Base-by-base conservation (phyloP, 2,329 filamentous ascomycete species). In the Pseudogymnoascus sp. region DNA sequence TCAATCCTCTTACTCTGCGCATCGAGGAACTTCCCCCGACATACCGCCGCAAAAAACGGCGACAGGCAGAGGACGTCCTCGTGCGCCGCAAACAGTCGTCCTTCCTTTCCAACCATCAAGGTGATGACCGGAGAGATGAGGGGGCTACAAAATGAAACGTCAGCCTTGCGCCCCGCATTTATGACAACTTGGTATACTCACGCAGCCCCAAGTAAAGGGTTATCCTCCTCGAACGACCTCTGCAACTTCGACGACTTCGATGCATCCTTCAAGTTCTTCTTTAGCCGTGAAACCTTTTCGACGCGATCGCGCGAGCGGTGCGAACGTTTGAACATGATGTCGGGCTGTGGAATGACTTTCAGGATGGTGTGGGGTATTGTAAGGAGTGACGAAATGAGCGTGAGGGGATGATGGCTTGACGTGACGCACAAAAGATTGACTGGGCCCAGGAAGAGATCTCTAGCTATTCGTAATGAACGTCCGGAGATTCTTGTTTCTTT, bases 51-150 rank as follows among this genome's bases (percentile, higher is more conserved):
- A 76, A 97, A 96, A 77, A 90, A 96, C 68, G 91, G 88, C 74
- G 91, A 93, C 77, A 90, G 86, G 73, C 85, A 86, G 68, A 97
- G 86, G 72, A 96, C 88, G 78, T 96, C 90, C 82, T 97, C 91
- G 78, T 97, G 93, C 73, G 92, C 93, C 71, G 93, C 93, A 82
- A 97, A 97, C 75, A 96, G 83, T 72, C 93, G 89, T 75, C 89
- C 88, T 72, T 96, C 92, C 70, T 79, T 80, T 70, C 93, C 93
- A 73, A 97, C 87, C 69, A 89, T 87, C 70, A 97, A 81, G 65
- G 92, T 96, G 77, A 96, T 83, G 77, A 96, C 96, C 72, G 92
- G 89, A 65, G 85, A 86, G 66, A 81, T 72, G 59, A 74, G 69
- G 64, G 67, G 69, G 49, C 70, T 73, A 45, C 23, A n/a, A 12